Base-by-base conservation (phyloP, 2,329 filamentous ascomycete genomes). In the Penicillium vulpinum region DNA sequence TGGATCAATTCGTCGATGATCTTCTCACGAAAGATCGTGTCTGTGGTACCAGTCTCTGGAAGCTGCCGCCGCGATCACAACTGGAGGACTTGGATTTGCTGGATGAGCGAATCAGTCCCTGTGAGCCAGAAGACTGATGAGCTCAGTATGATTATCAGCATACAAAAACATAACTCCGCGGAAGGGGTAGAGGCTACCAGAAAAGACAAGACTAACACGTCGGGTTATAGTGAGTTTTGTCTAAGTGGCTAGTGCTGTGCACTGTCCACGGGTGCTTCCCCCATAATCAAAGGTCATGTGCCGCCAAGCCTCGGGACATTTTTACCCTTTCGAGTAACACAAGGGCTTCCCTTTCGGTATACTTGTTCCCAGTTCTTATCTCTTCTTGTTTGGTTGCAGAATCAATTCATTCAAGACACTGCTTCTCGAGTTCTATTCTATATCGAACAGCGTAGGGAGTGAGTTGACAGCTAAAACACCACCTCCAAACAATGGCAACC, bases 1-100 rank as follows among this genome's bases (percentile, higher is more conserved):
- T 99, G 75, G 94, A 99, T 74, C 88, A 93, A 66, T 97, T 99
- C 73, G 86, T 97, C 54, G 94, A 99, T 73, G 92, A 97, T 60
- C 77, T 99, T 63, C 79, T 99, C 61, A 89, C 85, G 0, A 96
- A 96, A 76, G 91, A 95, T 56, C 83, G 94, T 51, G 88, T 97
- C 0, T 97, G 93, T 71, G 93, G 88, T 36, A 97, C 94, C 3
- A 95, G 88, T 70, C 72, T 99, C 65, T 95, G 91, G 87, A 96
- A 96, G 78, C 83, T 99, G 81, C 90, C 92, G 4, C 86, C 86
- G 58, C 82, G 94, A 65, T 86, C 89, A 62, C 83, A 90, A 50
- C 73, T 99, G 62, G 94, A 99, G 77, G 94, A 99, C 73, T 71
- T 96, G 72, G 94, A 96, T 63, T 76, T 92, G 67, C 70, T 99